Evolutionary conservation across 2,329 filamentous ascomycete genomes (phyloP).

Genomic region (Fusarium praegraminearum): DNA sequence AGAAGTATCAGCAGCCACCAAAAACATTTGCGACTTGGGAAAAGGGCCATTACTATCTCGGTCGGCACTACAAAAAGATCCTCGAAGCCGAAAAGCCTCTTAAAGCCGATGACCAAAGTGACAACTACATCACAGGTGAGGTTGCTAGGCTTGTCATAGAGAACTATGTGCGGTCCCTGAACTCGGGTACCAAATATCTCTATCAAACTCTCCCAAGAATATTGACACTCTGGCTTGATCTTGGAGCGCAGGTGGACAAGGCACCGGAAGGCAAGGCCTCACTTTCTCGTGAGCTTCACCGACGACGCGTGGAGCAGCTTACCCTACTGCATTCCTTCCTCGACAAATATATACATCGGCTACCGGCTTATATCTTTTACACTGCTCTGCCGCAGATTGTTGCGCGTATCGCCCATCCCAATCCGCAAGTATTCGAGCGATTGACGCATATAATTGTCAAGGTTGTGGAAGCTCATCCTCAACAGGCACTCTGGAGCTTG

Average conservation of each 20-base stretch:
- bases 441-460: constrained; percentile 85
- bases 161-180: constrained; percentile 89
- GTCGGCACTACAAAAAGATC: constrained; percentile 96
- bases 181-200: constrained; percentile 92
- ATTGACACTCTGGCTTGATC: constrained; percentile 92
- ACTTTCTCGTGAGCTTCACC: constrained; percentile 64
- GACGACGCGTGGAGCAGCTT: constrained; percentile 73
- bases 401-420: constrained; percentile 92
- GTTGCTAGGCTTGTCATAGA: constrained; percentile 90
- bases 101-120: constrained; percentile 79
- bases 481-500: constrained; percentile 91
- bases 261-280: constrained; percentile 67
- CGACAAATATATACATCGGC: constrained; percentile 78
- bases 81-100: constrained; percentile 88
- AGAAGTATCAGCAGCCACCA: constrained; percentile 86
- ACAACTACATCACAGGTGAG: constrained; percentile 83
- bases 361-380: constrained; percentile 84
- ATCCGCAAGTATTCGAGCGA: constrained; percentile 79
- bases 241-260: constrained; percentile 81
- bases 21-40: constrained; percentile 82
- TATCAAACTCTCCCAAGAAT: constrained; percentile 94
- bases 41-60: constrained; percentile 96
- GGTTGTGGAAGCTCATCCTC: constrained; percentile 88
- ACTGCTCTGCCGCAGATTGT: constrained; percentile 91
- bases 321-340: constrained; percentile 78